These are phyloP conservation scores for Hyphopichia homilentoma DNA, from an alignment of 805 yeast species.

Conservation along the genomic window DNA sequence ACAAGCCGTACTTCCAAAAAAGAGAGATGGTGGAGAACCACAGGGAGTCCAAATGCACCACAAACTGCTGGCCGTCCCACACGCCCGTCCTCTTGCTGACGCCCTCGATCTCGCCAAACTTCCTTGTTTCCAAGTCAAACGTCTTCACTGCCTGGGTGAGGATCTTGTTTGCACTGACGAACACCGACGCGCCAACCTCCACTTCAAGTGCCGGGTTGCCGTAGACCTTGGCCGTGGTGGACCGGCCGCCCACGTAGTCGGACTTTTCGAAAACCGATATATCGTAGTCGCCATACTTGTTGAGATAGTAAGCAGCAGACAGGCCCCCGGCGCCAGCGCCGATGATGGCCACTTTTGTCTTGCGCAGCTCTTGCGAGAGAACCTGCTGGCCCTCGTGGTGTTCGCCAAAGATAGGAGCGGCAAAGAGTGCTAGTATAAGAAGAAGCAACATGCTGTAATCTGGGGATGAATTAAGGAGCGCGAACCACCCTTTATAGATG, in stretches of 20 bases:
- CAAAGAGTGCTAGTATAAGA: neutral
- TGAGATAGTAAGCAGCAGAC: slow-evolving; percentile 43
- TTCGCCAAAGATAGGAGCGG: neutral
- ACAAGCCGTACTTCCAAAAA: slow-evolving; percentile 22
- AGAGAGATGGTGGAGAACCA: slow-evolving; percentile 13
- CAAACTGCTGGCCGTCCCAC: slow-evolving; percentile 32
- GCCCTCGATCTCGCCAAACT: slow-evolving; percentile 5
- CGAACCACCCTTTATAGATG: too few relatives aligned
- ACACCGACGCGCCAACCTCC: slow-evolving; percentile 47
- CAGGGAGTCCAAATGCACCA: slow-evolving; percentile 2
- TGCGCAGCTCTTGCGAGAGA: neutral
- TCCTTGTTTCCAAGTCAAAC: slow-evolving; percentile 24
- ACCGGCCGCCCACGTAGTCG: slow-evolving; percentile 43
- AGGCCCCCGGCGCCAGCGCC: slow-evolving; percentile 56
- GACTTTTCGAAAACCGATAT: slow-evolving; percentile 41
- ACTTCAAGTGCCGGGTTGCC: slow-evolving; percentile 13
- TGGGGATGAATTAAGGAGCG: too few relatives aligned
- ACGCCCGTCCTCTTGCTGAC: too few relatives aligned
- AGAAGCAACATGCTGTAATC: too few relatives aligned
- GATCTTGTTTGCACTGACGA: slow-evolving; percentile 37
- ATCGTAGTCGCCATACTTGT: slow-evolving; percentile 33
- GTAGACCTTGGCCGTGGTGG: slow-evolving; percentile 25
- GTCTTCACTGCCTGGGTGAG: slow-evolving; percentile 32
- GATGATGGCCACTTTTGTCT: slow-evolving; percentile 31
- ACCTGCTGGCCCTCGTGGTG: neutral